Evolutionary conservation across 2,329 filamentous ascomycete genomes (phyloP).

Genomic region (Claviceps arundinis): DNA sequence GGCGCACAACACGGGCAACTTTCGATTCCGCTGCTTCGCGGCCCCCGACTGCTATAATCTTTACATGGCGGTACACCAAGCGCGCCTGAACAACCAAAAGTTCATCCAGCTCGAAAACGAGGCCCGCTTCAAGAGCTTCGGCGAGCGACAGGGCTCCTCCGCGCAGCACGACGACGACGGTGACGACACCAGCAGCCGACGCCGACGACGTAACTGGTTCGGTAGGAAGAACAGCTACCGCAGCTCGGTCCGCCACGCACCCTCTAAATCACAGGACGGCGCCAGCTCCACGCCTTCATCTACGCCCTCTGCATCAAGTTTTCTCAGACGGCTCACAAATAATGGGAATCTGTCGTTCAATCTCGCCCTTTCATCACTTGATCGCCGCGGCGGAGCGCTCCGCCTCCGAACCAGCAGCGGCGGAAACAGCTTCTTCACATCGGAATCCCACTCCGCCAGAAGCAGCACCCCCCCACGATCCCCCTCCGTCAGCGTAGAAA

Average conservation of each 20-base stretch:
- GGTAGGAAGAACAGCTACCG: conserved; percentile 53
- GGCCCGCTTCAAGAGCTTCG: conserved; percentile 60
- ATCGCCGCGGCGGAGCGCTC: conserved; percentile 26
- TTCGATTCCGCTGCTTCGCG: conserved; percentile 77
- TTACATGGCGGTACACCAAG: conserved; percentile 76
- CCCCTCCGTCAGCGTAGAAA: conserved; percentile 42
- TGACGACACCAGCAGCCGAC: conserved; percentile 15
- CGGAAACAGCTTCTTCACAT: conserved; percentile 48
- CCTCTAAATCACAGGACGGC: conserved; percentile 57
- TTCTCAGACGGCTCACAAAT: conserved; percentile 64
- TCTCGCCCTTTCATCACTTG: conserved; percentile 55
- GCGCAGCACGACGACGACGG: conserved; percentile 18
- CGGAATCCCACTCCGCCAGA: conserved; percentile 36
- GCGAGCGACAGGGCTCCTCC: conserved; percentile 29
- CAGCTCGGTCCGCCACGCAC: conserved; percentile 45
- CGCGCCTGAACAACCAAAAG: conserved; percentile 83
- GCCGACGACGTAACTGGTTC: conserved; percentile 41
- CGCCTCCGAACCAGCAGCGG: conserved; percentile 39
- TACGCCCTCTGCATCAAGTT: conserved; percentile 58
- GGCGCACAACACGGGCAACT: conserved; percentile 52
- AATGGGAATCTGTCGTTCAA: conserved; percentile 64
- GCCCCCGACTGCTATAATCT: conserved; percentile 67
- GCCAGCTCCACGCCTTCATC: conserved; percentile 50
- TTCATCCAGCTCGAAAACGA: conserved; percentile 59
- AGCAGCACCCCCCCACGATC: conserved; percentile 38